A percentile compares a stretch with the other conserved stretches of the same genome.
phyloP scores from a whole-genome alignment of 768 basidiomycete species.

The Pilatotrama ljubarskyi region DNA sequence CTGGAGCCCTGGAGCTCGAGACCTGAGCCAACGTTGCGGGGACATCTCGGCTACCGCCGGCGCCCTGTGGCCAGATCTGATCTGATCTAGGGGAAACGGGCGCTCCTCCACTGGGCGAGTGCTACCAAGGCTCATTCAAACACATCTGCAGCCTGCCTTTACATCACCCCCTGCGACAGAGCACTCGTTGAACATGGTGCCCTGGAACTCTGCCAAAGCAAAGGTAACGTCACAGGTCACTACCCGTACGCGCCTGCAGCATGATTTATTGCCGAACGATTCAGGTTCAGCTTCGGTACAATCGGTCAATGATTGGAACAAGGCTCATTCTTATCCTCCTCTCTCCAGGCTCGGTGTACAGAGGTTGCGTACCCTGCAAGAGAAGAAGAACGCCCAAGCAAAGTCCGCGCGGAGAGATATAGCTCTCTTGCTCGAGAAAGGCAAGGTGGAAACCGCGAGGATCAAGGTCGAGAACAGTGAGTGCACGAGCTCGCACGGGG shows the following conservation, averaged over 20 bases:
- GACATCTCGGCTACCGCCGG: not conserved
- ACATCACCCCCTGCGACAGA: not conserved
- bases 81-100: slow-evolving; percentile 3
- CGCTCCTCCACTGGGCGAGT: not conserved
- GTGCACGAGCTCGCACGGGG: slow-evolving; percentile 31
- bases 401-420: slow-evolving; percentile 77
- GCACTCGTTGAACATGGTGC: slow-evolving; percentile 37
- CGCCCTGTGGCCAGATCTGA: not conserved
- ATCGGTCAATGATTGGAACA: slow-evolving; percentile 33
- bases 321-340: slow-evolving; percentile 18
- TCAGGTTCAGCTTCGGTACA: slow-evolving; percentile 52
- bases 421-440: slow-evolving; percentile 73
- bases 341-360: slow-evolving; percentile 74
- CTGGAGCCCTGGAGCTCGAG: too few relatives aligned
- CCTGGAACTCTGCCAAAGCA: slow-evolving; percentile 65
- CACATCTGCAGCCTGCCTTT: not conserved
- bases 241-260: too few relatives aligned
- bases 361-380: slow-evolving; percentile 79
- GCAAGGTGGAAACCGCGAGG: slow-evolving; percentile 81
- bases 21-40: not conserved
- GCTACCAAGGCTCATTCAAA: not conserved
- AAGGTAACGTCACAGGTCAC: slow-evolving; percentile 40
- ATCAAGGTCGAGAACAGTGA: slow-evolving; percentile 83
- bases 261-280: not conserved
- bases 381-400: slow-evolving; percentile 90